These are phyloP conservation scores for Fusarium proliferatum DNA, from an alignment of 2,329 filamentous ascomycete species.

Conservation along the genomic window DNA sequence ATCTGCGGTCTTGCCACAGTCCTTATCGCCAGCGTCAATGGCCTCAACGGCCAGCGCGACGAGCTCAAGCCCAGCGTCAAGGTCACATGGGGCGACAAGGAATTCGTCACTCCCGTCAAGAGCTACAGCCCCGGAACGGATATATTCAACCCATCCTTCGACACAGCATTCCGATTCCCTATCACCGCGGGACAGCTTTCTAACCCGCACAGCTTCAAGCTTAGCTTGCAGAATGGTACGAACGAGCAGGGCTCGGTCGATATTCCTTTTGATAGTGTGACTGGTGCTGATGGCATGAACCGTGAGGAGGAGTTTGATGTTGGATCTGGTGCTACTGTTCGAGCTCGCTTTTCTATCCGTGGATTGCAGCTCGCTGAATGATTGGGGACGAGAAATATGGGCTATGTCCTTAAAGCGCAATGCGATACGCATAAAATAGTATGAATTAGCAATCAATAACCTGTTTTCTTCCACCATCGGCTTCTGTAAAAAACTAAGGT, in stretches of 20 bases:
- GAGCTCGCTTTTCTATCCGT: conserved; percentile 34
- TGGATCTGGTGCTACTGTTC: conserved; percentile 32
- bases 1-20: conserved; percentile 42
- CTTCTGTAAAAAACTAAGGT: too few relatives aligned
- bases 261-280: conserved; percentile 27
- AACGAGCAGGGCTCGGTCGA: conserved; percentile 29
- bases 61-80: conserved; percentile 44
- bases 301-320: conserved; percentile 34
- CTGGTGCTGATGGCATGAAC: conserved; percentile 22
- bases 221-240: conserved; percentile 34
- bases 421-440: too few relatives aligned
- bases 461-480: too few relatives aligned
- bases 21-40: conserved; percentile 36
- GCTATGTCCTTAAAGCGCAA: too few relatives aligned
- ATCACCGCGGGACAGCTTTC: conserved; percentile 34
- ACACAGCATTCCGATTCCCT: conserved; percentile 40
- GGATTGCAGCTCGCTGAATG: conserved; percentile 35
- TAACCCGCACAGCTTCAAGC: conserved; percentile 23
- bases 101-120: conserved; percentile 38
- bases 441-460: too few relatives aligned
- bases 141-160: conserved; percentile 43
- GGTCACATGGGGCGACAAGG: conserved; percentile 40
- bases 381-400: too few relatives aligned
- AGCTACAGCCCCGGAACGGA: conserved; percentile 40
- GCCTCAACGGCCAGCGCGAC: conserved; percentile 38